Evolutionary conservation across 441 rosid species (phyloP).

Genomic region (Adansonia madagascariensis): DNA sequence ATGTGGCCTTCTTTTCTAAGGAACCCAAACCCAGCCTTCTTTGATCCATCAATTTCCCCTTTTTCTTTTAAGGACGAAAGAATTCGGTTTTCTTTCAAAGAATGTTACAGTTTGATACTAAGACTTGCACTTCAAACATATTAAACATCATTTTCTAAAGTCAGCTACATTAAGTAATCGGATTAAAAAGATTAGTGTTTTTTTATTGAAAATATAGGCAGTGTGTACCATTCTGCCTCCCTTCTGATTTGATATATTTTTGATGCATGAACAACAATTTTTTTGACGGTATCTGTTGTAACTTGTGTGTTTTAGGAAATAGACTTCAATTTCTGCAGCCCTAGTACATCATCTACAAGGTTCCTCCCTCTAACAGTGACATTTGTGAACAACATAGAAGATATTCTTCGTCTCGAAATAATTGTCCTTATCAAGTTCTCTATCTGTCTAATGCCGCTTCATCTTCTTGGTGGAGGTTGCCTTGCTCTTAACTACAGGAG

Average conservation of each 20-base stretch:
- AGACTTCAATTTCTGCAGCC: constrained; percentile 68
- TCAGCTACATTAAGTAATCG: no score
- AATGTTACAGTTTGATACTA: no score
- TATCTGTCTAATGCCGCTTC: constrained; percentile 83
- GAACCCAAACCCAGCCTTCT: no score
- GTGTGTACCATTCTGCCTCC: background rate
- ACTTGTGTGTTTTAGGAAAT: constrained; percentile 45
- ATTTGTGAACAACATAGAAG: constrained; percentile 46
- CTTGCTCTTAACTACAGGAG: constrained; percentile 57
- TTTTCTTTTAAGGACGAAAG: no score
- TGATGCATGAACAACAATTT: background rate
- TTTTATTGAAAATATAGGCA: no score
- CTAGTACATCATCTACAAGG: constrained; percentile 71
- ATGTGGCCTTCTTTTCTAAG: no score
- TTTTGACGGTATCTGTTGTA: background rate
- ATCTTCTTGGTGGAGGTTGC: constrained; percentile 72
- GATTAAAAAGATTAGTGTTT: no score
- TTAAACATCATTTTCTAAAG: no score
- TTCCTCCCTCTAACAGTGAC: constrained; percentile 62
- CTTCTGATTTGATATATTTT: background rate
- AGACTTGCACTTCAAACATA: no score
- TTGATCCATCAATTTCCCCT: no score
- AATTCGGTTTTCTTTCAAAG: no score
- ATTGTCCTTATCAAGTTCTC: constrained; percentile 67
- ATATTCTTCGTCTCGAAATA: constrained; percentile 57